These are phyloP conservation scores for Trypethelium eluteriae DNA, from an alignment of 495 filamentous ascomycete genomes.

Conservation along the genomic window DNA sequence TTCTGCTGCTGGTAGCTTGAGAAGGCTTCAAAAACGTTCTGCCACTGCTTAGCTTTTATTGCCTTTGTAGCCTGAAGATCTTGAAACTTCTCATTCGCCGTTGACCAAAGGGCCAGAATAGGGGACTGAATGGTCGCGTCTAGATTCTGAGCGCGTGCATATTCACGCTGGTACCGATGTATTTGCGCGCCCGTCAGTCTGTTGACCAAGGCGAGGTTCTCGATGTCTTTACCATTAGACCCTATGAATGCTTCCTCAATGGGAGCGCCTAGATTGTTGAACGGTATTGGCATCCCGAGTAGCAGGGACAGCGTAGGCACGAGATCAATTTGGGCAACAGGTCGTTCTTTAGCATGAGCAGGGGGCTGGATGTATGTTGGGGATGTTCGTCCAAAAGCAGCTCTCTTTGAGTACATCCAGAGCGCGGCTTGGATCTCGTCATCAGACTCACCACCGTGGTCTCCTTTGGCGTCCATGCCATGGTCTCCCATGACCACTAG, in stretches of 20 bases:
- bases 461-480: slow-evolving; percentile 95
- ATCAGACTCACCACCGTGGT: slow-evolving; percentile 93
- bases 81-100: slow-evolving; percentile 45
- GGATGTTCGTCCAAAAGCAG: slow-evolving; percentile 69
- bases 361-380: slow-evolving; percentile 57
- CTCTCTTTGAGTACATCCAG: slow-evolving; percentile 94
- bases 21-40: slow-evolving; percentile 51
- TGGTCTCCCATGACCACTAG: slow-evolving; percentile 97
- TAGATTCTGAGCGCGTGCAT: slow-evolving; percentile 53
- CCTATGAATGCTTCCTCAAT: slow-evolving; percentile 92
- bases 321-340: slow-evolving; percentile 90
- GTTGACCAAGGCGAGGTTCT: slow-evolving; percentile 66
- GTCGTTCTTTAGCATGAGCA: slow-evolving; percentile 63
- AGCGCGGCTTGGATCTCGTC: slow-evolving; percentile 90
- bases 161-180: slow-evolving; percentile 72
- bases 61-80: slow-evolving; percentile 30
- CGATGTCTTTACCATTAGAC: slow-evolving; percentile 55
- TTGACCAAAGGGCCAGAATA: slow-evolving; percentile 53
- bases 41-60: slow-evolving; percentile 34
- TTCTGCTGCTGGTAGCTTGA: slow-evolving; percentile 69
- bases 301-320: slow-evolving; percentile 85
- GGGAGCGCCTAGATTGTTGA: slow-evolving; percentile 91
- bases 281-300: slow-evolving; percentile 86
- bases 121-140: slow-evolving; percentile 49
- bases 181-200: slow-evolving; percentile 78